These are phyloP conservation scores for Filobasidium uniguttulatum DNA, from an alignment of 1,284 basidiomycete genomes.

Conservation along the genomic window DNA sequence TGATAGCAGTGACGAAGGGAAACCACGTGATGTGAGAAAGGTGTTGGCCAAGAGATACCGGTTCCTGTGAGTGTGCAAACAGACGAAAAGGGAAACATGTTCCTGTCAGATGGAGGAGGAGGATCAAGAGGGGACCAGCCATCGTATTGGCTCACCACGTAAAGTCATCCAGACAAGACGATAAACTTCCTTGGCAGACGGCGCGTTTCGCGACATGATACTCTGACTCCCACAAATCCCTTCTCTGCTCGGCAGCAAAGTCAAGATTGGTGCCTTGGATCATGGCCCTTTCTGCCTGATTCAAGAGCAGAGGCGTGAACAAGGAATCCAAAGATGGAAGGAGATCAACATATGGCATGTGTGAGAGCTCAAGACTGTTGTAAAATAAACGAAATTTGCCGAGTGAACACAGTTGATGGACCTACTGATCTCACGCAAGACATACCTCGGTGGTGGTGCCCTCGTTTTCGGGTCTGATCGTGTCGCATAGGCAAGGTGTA, in stretches of 20 bases:
- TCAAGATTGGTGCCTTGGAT: constrained; percentile 64
- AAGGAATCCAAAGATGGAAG: constrained; percentile 49
- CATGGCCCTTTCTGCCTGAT: constrained; percentile 46
- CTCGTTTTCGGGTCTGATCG: constrained; percentile 11
- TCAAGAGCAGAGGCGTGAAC: constrained; percentile 64
- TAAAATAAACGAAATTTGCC: neutral
- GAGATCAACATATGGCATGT: constrained; percentile 49
- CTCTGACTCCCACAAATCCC: constrained; percentile 48
- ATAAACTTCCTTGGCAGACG: constrained; percentile 25
- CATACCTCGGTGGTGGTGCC: constrained; percentile 31
- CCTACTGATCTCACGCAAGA: constrained; percentile 10
- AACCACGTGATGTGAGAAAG: constrained; percentile 70
- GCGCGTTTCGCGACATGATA: constrained; percentile 40
- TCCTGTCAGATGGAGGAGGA: constrained; percentile 10
- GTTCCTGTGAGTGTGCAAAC: constrained; percentile 44
- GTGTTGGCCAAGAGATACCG: constrained; percentile 55
- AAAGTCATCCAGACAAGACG: constrained; percentile 41
- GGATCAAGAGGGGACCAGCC: no score
- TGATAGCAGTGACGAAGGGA: constrained; percentile 64
- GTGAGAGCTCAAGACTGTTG: constrained; percentile 28
- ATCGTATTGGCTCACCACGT: constrained; percentile 68
- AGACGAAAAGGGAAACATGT: neutral
- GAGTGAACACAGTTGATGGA: neutral
- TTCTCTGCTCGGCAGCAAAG: constrained; percentile 54
- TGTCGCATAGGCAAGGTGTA: constrained; percentile 54